Evolutionary conservation across 1,284 basidiomycete species (phyloP).

Genomic region (Cryptococcus jaspeensis): DNA sequence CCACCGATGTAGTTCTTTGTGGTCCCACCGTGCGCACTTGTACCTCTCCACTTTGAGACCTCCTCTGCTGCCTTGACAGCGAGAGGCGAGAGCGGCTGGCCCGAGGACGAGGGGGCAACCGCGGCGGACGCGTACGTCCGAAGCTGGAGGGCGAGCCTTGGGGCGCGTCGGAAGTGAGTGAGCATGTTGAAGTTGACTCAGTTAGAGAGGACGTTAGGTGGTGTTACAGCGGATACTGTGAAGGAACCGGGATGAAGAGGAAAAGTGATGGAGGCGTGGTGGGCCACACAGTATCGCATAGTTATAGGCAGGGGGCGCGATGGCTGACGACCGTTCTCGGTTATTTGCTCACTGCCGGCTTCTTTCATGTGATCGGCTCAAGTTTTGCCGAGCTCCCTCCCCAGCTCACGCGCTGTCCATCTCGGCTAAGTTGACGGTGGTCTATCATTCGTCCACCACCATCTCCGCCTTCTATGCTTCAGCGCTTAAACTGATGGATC

Average conservation of each 20-base stretch:
- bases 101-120: conserved; percentile 11
- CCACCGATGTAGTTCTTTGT: conserved; percentile 90
- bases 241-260: background rate
- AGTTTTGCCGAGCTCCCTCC: too few relatives aligned
- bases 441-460: too few relatives aligned
- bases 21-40: conserved; percentile 72
- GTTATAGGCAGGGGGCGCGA: background rate
- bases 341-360: background rate
- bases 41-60: conserved; percentile 69
- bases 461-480: too few relatives aligned
- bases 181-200: background rate
- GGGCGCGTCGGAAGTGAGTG: background rate
- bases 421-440: too few relatives aligned
- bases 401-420: too few relatives aligned
- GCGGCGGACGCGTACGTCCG: conserved; percentile 31
- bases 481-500: too few relatives aligned
- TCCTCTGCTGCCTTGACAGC: conserved; percentile 40
- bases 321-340: conserved; percentile 5
- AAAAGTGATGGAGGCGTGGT: background rate
- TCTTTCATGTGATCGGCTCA: too few relatives aligned
- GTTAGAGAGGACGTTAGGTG: conserved; percentile 2
- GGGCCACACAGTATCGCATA: background rate
- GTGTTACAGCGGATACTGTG: background rate
- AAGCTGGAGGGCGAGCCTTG: background rate
- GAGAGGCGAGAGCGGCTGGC: conserved; percentile 27